A percentile compares a stretch with the other conserved stretches of the same genome.
Conservation (phyloP, 2,329 filamentous ascomycete genomes). For the Colletotrichum melonis region DNA sequence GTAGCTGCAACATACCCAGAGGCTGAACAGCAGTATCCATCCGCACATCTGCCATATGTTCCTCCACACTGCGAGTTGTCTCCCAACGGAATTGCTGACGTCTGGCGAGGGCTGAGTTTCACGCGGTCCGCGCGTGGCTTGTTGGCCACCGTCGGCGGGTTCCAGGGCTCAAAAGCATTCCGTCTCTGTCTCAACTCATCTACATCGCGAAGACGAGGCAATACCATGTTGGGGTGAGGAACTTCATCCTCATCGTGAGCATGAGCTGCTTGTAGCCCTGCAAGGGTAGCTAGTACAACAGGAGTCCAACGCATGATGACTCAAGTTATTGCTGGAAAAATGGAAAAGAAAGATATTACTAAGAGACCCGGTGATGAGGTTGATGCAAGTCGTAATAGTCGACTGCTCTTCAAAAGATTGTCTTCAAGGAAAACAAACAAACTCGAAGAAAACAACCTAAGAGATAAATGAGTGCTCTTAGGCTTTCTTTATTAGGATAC, state of each 20-base stretch:
- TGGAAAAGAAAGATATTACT: not conserved
- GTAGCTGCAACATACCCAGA: slow-evolving; percentile 41
- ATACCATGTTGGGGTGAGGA: slow-evolving; percentile 33
- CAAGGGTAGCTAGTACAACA: slow-evolving; percentile 40
- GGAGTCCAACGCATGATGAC: slow-evolving; percentile 41
- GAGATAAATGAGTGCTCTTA: slow-evolving; percentile 1
- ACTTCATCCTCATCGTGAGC: slow-evolving; percentile 38
- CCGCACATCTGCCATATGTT: slow-evolving; percentile 42
- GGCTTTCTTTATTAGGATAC: not conserved
- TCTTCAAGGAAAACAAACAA: not conserved
- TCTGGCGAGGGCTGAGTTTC: slow-evolving; percentile 37
- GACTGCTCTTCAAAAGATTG: not conserved
- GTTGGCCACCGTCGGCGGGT: slow-evolving; percentile 39
- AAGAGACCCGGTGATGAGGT: not conserved
- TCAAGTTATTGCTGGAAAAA: not conserved
- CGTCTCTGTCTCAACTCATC: slow-evolving; percentile 21
- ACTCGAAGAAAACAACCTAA: not conserved
- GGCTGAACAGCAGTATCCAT: slow-evolving; percentile 47
- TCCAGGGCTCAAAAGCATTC: slow-evolving; percentile 39
- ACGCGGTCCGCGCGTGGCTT: slow-evolving; percentile 10
- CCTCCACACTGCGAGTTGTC: slow-evolving; percentile 42
- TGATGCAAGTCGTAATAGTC: not conserved
- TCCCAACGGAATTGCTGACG: not conserved
- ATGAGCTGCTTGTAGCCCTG: slow-evolving; percentile 42
- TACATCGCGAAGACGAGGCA: not conserved